Percentiles rank a stretch among this genome's conserved stretches.
phyloP scores from a whole-genome alignment of 1,139 yeast species.

The Diutina siamensis region DNA sequence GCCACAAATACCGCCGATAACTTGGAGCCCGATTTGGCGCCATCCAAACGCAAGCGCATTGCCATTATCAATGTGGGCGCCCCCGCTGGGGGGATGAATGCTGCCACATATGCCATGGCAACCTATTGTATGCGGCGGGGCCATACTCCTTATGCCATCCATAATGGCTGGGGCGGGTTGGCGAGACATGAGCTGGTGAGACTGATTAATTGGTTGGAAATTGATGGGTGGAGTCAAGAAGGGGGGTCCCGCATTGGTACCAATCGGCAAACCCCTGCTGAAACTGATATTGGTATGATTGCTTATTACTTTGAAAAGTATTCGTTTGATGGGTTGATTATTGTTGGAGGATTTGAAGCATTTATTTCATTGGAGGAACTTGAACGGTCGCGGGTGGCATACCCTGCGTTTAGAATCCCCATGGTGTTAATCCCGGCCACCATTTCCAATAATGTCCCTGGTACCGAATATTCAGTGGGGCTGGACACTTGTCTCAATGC shows the following conservation, averaged over 20 bases:
- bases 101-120: constrained; percentile 68
- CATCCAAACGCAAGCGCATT: constrained; percentile 45
- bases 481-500: constrained; percentile 71
- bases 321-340: constrained; percentile 58
- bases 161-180: constrained; percentile 67
- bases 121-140: constrained; percentile 67
- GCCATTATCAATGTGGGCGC: constrained; percentile 80
- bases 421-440: constrained; percentile 77
- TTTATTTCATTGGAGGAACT: constrained; percentile 58
- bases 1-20: constrained; percentile 62
- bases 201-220: constrained; percentile 53
- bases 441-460: constrained; percentile 75
- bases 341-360: constrained; percentile 78
- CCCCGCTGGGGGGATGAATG: constrained; percentile 73
- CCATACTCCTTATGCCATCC: constrained; percentile 61
- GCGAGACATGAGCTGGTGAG: constrained; percentile 64
- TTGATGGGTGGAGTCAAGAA: constrained; percentile 60
- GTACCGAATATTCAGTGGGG: constrained; percentile 72
- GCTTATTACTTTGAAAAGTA: constrained; percentile 70
- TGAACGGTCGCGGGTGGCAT: constrained; percentile 47
- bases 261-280: constrained; percentile 58
- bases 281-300: constrained; percentile 57
- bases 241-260: constrained; percentile 85
- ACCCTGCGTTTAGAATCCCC: constrained; percentile 69
- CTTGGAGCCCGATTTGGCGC: constrained; percentile 50